Conservation (phyloP, 441 rosid species). For the Biscutella laevigata region DNA sequence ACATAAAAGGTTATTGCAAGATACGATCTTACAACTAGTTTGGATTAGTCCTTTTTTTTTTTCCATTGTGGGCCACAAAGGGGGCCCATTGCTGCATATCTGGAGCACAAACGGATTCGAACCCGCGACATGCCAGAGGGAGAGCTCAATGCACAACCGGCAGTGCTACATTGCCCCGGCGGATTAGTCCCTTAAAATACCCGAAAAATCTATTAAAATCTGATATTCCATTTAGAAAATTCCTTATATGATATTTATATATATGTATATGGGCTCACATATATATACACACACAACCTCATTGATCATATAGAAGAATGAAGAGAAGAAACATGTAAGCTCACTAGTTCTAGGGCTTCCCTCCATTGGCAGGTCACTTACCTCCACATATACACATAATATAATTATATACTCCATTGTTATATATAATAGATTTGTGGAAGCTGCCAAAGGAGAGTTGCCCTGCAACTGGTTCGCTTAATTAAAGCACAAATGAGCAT, state of each 20-base stretch:
- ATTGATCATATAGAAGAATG: not conserved
- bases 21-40: too few relatives aligned
- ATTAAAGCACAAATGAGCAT: not conserved
- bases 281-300: not conserved
- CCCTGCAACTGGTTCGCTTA: slow-evolving; percentile 63
- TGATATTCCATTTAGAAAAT: slow-evolving; percentile 13
- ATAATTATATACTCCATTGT: not conserved
- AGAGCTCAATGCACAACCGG: too few relatives aligned
- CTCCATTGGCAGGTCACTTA: slow-evolving; percentile 48
- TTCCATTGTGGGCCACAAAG: too few relatives aligned
- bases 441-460: slow-evolving; percentile 88
- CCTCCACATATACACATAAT: not conserved
- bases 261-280: not conserved
- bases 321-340: slow-evolving; percentile 30
- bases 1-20: too few relatives aligned
- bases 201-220: slow-evolving; percentile 13
- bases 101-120: too few relatives aligned
- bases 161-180: too few relatives aligned
- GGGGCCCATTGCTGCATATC: too few relatives aligned
- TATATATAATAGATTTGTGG: not conserved
- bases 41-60: too few relatives aligned
- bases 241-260: not conserved
- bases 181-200: not conserved
- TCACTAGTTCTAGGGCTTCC: slow-evolving; percentile 54
- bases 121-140: too few relatives aligned